These are phyloP conservation scores for Rhizopogon vinicolor DNA, from an alignment of 768 basidiomycete genomes.

Conservation along the genomic window DNA sequence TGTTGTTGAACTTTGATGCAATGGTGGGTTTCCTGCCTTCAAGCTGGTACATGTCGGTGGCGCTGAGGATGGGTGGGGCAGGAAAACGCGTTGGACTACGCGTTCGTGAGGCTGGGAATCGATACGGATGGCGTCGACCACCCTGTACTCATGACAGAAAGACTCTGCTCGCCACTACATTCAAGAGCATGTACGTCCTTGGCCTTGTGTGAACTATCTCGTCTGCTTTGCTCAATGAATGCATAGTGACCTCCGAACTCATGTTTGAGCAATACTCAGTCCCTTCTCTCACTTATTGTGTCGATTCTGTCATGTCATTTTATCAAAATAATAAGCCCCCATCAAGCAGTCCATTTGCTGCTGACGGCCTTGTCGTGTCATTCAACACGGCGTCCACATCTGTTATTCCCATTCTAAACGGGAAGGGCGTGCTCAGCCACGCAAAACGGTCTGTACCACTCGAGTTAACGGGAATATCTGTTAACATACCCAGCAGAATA, in stretches of 20 bases:
- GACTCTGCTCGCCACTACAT: constrained; percentile 82
- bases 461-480: background rate
- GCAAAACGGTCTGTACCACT: constrained; percentile 66
- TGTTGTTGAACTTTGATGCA: constrained; percentile 87
- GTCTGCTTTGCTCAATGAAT: background rate
- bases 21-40: constrained; percentile 56
- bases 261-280: constrained; percentile 92
- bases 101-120: constrained; percentile 83
- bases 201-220: background rate
- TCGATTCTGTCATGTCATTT: constrained; percentile 92
- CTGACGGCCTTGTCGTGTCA: constrained; percentile 84
- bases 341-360: constrained; percentile 31
- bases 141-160: constrained; percentile 91
- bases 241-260: constrained; percentile 87
- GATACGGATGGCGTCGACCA: constrained; percentile 73
- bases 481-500: constrained; percentile 53
- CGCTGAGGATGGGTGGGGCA: constrained; percentile 28
- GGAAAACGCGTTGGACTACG: constrained; percentile 94
- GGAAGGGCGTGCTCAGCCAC: constrained; percentile 78
- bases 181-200: constrained; percentile 71
- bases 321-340: constrained; percentile 66
- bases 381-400: constrained; percentile 92
- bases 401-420: constrained; percentile 81
- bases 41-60: background rate
- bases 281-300: constrained; percentile 80